A percentile compares a stretch with the other conserved stretches of the same genome.
These are phyloP conservation scores for Lentinula guzmanii DNA, from an alignment of 768 basidiomycete genomes.

Conservation along the genomic window DNA sequence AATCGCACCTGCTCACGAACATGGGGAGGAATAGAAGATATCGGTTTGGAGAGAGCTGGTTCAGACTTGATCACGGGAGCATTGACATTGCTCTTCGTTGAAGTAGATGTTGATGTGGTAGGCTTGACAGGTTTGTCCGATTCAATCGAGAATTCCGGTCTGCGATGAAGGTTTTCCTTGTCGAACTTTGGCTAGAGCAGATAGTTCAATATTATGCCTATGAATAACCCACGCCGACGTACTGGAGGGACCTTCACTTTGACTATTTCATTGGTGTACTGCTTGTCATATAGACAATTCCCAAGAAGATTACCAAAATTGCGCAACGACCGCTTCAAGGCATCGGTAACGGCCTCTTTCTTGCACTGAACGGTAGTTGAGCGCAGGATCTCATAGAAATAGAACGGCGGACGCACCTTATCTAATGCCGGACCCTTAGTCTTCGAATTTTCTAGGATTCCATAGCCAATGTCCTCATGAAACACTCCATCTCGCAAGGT, in stretches of 20 bases:
- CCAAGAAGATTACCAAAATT: slow-evolving; percentile 94
- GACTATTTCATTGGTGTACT: slow-evolving; percentile 74
- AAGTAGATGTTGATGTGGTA: not conserved
- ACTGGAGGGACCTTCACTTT: slow-evolving; percentile 87
- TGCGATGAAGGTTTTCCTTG: slow-evolving; percentile 57
- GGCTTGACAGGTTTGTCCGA: slow-evolving; percentile 22
- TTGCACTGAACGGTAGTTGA: slow-evolving; percentile 60
- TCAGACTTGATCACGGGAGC: slow-evolving; percentile 6
- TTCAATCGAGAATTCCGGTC: slow-evolving; percentile 60
- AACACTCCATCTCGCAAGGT: slow-evolving; percentile 82
- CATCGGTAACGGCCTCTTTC: slow-evolving; percentile 98
- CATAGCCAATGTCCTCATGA: slow-evolving; percentile 95
- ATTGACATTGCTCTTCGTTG: not conserved
- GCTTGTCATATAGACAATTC: slow-evolving; percentile 96
- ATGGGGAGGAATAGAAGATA: slow-evolving; percentile 34
- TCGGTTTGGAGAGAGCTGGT: slow-evolving; percentile 12
- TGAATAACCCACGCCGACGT: slow-evolving; percentile 21
- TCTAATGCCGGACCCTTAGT: slow-evolving; percentile 84
- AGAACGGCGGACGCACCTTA: slow-evolving; percentile 54
- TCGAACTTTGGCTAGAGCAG: slow-evolving; percentile 58
- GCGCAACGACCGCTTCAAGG: slow-evolving; percentile 81
- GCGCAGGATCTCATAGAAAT: not conserved
- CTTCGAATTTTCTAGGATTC: slow-evolving; percentile 77
- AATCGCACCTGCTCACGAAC: slow-evolving; percentile 23
- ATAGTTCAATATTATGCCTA: not conserved